Conservation (phyloP, 192 early-diverging fungal species). For the Lunasporangiospora selenospora region DNA sequence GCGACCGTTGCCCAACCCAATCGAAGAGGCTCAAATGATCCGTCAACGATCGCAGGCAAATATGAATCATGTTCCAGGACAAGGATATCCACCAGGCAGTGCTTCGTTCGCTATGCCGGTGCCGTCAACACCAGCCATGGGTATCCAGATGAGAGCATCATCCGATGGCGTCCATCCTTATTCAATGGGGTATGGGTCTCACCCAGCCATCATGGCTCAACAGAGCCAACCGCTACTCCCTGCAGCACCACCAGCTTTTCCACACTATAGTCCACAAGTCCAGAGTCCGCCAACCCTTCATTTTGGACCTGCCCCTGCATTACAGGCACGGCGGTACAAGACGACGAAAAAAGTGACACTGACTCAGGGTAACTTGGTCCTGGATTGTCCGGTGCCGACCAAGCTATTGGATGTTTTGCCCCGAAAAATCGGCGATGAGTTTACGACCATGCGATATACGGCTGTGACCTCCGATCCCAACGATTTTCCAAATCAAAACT, state of each 20-base stretch:
- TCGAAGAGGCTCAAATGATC: conserved; percentile 32
- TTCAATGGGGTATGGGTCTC: conserved; percentile 16
- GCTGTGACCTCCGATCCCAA: conserved; percentile 73
- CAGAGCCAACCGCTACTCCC: no score
- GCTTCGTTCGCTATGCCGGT: conserved; percentile 17
- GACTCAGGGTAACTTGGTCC: conserved; percentile 70
- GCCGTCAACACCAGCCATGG: conserved; percentile 11
- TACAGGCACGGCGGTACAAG: conserved; percentile 55
- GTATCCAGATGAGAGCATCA: conserved; percentile 11
- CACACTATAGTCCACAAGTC: neutral
- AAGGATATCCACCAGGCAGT: conserved; percentile 15
- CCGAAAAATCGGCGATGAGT: conserved; percentile 61
- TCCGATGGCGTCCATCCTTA: conserved; percentile 14
- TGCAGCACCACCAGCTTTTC: neutral
- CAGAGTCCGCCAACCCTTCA: conserved; percentile 24
- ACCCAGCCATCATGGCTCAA: no score
- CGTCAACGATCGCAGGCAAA: conserved; percentile 45
- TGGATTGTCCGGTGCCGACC: conserved; percentile 67
- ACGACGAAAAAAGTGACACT: conserved; percentile 59
- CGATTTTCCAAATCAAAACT: conserved; percentile 67
- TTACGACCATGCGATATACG: conserved; percentile 74
- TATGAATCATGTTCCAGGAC: no score
- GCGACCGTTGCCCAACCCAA: conserved; percentile 28
- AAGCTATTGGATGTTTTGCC: conserved; percentile 58
- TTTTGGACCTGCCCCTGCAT: conserved; percentile 39